These are phyloP conservation scores for Hypocrella siamensis DNA, from an alignment of 2,329 filamentous ascomycete genomes.

Conservation along the genomic window DNA sequence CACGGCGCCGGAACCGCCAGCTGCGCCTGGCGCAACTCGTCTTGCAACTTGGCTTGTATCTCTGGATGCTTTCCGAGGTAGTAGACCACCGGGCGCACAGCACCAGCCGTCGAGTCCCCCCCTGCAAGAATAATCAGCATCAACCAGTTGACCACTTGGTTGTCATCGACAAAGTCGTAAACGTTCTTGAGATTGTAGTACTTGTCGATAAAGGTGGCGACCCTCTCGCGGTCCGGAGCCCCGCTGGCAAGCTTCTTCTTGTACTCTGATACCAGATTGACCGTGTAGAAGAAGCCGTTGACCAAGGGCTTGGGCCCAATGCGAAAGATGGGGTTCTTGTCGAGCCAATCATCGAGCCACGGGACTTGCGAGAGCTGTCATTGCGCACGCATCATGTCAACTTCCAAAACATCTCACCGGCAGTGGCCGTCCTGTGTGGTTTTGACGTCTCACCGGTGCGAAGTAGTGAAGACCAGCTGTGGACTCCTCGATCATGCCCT, in stretches of 20 bases:
- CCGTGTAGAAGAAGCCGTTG: conserved; percentile 7
- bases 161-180: conserved; percentile 18
- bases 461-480: conserved; percentile 15
- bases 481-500: conserved; percentile 17
- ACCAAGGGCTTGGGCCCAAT: conserved; percentile 10
- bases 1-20: conserved; percentile 8
- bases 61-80: conserved; percentile 17
- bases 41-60: conserved; percentile 12
- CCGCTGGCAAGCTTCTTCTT: background rate
- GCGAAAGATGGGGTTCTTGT: conserved; percentile 13
- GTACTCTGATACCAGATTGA: conserved; percentile 8
- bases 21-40: conserved; percentile 20
- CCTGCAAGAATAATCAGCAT: conserved; percentile 14
- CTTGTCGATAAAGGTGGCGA: conserved; percentile 10
- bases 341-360: conserved; percentile 11
- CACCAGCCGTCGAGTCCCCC: conserved; percentile 20
- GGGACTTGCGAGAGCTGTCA: conserved; percentile 10
- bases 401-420: too few species aligned
- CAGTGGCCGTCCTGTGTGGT: too few species aligned
- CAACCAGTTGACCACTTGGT: conserved; percentile 6
- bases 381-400: too few species aligned
- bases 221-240: conserved; percentile 3
- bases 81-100: conserved; percentile 19
- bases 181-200: conserved; percentile 8
- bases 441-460: conserved; percentile 6